Evolutionary conservation across 495 filamentous ascomycete genomes (phyloP).

Genomic region (Mytilinidion resinicola): DNA sequence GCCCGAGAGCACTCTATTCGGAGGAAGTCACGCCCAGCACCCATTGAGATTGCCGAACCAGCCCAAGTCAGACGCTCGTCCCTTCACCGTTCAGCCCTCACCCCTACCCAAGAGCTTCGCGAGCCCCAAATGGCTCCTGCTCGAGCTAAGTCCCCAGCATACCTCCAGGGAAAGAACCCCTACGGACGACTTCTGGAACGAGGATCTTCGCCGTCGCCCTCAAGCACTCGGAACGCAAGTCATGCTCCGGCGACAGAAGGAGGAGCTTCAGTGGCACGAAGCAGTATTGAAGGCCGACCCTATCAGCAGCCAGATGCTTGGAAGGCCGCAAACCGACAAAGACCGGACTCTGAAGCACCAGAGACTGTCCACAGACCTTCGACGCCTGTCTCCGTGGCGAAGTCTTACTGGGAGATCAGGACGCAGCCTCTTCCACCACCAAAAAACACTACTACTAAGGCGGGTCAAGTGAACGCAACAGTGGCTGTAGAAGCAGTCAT

Average conservation of each 20-base stretch:
- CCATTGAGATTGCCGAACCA: neutral
- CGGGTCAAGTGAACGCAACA: neutral
- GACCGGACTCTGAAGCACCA: neutral
- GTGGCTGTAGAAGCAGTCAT: neutral
- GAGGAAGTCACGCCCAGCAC: neutral
- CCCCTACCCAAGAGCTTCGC: neutral
- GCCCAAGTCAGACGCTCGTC: neutral
- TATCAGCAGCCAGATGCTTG: slow-evolving; percentile 10
- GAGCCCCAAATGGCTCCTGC: neutral
- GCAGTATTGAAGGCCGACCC: slow-evolving; percentile 20
- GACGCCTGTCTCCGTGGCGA: slow-evolving; percentile 16
- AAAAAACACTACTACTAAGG: neutral
- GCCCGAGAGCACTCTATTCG: neutral
- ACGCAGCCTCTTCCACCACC: slow-evolving; percentile 7
- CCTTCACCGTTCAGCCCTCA: neutral
- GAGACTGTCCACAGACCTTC: neutral
- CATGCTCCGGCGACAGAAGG: neutral
- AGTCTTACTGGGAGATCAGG: slow-evolving; percentile 18
- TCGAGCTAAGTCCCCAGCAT: slow-evolving; percentile 18
- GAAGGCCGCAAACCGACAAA: slow-evolving; percentile 16
- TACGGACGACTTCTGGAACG: slow-evolving; percentile 22
- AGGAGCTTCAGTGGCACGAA: slow-evolving; percentile 16
- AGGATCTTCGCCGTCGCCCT: neutral
- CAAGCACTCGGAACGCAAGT: slow-evolving; percentile 2
- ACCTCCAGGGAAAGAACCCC: slow-evolving; percentile 22